Base-by-base conservation (phyloP, 495 filamentous ascomycete species). In the Tuber melanosporum region DNA sequence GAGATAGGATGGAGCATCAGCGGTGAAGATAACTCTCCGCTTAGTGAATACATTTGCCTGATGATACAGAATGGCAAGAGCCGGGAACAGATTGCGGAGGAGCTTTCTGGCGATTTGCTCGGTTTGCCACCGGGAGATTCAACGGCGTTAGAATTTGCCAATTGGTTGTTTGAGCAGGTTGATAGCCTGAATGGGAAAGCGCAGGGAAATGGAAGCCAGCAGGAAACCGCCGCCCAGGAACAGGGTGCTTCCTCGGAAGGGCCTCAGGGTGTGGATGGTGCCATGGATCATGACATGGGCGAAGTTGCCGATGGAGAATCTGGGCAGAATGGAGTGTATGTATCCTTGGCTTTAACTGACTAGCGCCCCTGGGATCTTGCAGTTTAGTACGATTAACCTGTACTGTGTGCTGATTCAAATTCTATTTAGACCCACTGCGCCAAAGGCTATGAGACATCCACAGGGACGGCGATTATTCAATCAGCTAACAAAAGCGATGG, bases 41-140 rank as follows among this genome's bases (percentile, higher is more conserved):
- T 99, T 75, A 91, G 93, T 66, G 95, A 99, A 85, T 99, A 98
- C 84, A 95, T 99, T 78, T 92, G 97, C 70, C 88, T 97, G 74
- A 98, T 98, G 95, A 88, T 99, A 44, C 93, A 91, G 75, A 98
- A 98, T 84, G 93, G 94, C 75, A 97, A 97, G 85, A 92, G 91
- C 10, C 91, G 95, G 83, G 90, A 93, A 70, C 91, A 97, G 81
- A 94, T 98, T 78, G 92, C 94, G 6, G 89, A 89, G 43, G 95
- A 99, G 83, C 90, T 98, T 19, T 91, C 94, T 14, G 92, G 91
- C 76, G 96, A 99, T 80, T 89, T 98, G 62, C 89, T 99, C 2
- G 91, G 89, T 43, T 89, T 98, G 2, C 91, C 90, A 1, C 91
- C 93, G 74, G 94, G 96, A 72, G 93, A 97, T 83, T 89, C 91